Conservation (phyloP, 192 early-diverging fungal species). For the Entomortierella chlamydospora region DNA sequence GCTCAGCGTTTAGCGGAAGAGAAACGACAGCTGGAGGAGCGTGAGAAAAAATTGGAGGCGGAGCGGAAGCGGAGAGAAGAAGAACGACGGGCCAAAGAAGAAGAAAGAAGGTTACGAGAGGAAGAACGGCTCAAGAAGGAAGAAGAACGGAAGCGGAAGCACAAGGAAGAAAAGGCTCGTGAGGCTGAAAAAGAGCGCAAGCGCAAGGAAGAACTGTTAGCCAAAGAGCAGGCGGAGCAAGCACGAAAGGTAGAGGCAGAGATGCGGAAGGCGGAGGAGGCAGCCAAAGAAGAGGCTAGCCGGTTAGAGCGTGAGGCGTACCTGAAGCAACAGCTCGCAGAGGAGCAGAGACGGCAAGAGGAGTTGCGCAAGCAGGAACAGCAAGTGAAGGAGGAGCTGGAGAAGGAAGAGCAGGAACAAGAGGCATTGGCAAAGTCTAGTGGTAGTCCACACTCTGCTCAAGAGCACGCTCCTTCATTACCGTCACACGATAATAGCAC, state of each 20-base stretch:
- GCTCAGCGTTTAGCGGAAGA: constrained; percentile 63
- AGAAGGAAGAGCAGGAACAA: constrained; percentile 16
- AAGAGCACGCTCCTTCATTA: neutral
- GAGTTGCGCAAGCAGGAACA: constrained; percentile 44
- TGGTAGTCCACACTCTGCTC: neutral
- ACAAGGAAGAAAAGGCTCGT: constrained; percentile 63
- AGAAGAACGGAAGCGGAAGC: constrained; percentile 66
- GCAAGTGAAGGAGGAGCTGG: constrained; percentile 34
- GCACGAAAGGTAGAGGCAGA: constrained; percentile 16
- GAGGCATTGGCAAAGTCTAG: neutral
- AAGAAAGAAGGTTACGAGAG: constrained; percentile 63
- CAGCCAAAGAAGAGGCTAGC: constrained; percentile 18
- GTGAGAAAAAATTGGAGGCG: constrained; percentile 67
- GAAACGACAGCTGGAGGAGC: constrained; percentile 49
- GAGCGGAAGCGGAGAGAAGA: constrained; percentile 71
- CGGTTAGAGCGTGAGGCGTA: constrained; percentile 33
- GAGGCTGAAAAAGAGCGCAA: constrained; percentile 63
- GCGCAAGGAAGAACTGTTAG: constrained; percentile 50
- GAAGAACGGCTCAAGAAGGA: constrained; percentile 60
- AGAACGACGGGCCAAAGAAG: constrained; percentile 69
- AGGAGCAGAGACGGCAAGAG: constrained; percentile 40
- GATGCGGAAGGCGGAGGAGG: constrained; percentile 4
- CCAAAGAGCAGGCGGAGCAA: constrained; percentile 44
- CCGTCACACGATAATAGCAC: neutral
- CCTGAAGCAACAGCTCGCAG: constrained; percentile 36